Evolutionary conservation across 306 rosid species (phyloP).

Genomic region (Citrullus mucosospermus): DNA sequence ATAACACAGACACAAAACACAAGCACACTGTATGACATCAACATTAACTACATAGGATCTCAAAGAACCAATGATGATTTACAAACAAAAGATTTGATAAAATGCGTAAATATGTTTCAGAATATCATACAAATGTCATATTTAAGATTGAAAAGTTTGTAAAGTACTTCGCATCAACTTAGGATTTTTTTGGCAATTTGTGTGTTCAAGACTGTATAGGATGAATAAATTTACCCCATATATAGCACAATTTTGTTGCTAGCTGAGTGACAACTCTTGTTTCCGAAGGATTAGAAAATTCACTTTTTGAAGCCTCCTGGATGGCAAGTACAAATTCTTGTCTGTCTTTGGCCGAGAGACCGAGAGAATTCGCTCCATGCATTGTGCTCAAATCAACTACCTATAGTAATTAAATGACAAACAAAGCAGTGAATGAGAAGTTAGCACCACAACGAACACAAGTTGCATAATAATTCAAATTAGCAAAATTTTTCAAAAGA

Average conservation of each 20-base stretch:
- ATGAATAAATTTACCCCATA: slow-evolving; percentile 38
- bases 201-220: background rate
- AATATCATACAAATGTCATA: background rate
- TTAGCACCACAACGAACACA: background rate
- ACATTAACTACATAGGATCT: background rate
- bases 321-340: slow-evolving; percentile 43
- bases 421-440: background rate
- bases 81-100: background rate
- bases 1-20: background rate
- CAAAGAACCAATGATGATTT: background rate
- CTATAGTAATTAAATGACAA: slow-evolving; percentile 20
- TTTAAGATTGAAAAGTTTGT: background rate
- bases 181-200: background rate
- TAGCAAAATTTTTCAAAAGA: background rate
- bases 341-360: slow-evolving; percentile 41
- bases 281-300: slow-evolving; percentile 44
- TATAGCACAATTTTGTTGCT: slow-evolving; percentile 45
- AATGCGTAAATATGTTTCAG: background rate
- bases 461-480: background rate
- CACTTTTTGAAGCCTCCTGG: slow-evolving; percentile 47
- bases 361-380: slow-evolving; percentile 54
- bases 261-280: slow-evolving; percentile 41
- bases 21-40: background rate
- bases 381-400: slow-evolving; percentile 53
- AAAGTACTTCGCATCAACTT: background rate